These are phyloP conservation scores for Cladochytrium tenue DNA, from an alignment of 371 early-diverging fungal species.

Conservation along the genomic window DNA sequence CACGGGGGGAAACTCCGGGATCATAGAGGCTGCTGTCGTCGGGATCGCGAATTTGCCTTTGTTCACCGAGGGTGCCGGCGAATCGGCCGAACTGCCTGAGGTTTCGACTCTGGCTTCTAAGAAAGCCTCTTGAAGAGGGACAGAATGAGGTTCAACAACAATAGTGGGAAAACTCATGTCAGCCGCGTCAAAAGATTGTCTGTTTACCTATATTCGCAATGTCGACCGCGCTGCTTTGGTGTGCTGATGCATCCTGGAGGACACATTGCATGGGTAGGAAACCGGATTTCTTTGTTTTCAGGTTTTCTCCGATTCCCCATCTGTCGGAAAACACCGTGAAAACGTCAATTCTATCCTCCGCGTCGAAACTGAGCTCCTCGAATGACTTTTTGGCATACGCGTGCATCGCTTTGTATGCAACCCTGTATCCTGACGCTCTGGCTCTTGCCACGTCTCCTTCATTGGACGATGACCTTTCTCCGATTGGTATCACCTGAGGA, in stretches of 20 bases:
- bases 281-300: background rate
- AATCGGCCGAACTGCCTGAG: background rate
- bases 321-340: background rate
- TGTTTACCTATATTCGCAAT: too few relatives aligned
- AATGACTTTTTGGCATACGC: too few relatives aligned
- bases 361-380: too few relatives aligned
- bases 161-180: background rate
- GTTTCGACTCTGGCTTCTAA: background rate
- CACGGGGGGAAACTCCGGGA: constrained; percentile 6
- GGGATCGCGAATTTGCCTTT: background rate
- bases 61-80: background rate
- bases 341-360: too few relatives aligned
- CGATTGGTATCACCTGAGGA: too few relatives aligned
- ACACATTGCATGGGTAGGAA: background rate
- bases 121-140: background rate
- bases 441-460: too few relatives aligned
- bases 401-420: too few relatives aligned
- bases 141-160: background rate
- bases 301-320: background rate
- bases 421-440: too few relatives aligned
- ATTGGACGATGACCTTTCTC: too few relatives aligned
- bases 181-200: background rate
- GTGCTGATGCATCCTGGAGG: background rate
- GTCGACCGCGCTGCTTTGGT: background rate
- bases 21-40: background rate